Evolutionary conservation across 2,329 filamentous ascomycete species (phyloP).

Genomic region (Fusarium sublunatum): DNA sequence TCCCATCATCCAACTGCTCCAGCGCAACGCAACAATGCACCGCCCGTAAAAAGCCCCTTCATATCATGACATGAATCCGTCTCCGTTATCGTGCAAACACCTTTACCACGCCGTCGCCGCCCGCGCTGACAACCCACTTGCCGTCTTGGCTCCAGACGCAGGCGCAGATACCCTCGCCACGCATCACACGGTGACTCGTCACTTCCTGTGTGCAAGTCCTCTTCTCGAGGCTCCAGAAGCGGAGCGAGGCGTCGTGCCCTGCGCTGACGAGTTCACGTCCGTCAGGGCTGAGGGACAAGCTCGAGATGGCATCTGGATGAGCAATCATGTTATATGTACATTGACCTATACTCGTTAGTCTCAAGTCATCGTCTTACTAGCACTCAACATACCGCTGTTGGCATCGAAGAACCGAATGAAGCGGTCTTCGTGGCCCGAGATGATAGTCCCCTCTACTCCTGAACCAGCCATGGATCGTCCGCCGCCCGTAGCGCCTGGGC

Average conservation of each 20-base stretch:
- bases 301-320: slow-evolving; percentile 92
- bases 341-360: slow-evolving; percentile 75
- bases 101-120: slow-evolving; percentile 95
- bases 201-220: slow-evolving; percentile 95
- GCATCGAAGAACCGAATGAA: slow-evolving; percentile 98
- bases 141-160: slow-evolving; percentile 97
- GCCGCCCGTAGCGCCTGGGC: slow-evolving; percentile 82
- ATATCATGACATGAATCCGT: slow-evolving; percentile 20
- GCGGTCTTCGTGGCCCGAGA: slow-evolving; percentile 95
- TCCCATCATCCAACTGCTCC: slow-evolving; percentile 31
- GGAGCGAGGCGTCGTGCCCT: slow-evolving; percentile 92
- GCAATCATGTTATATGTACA: slow-evolving; percentile 99
- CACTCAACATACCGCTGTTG: slow-evolving; percentile 87
- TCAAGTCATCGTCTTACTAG: not conserved
- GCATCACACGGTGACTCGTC: slow-evolving; percentile 91
- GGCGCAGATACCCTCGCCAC: slow-evolving; percentile 92
- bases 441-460: slow-evolving; percentile 91
- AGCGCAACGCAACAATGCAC: slow-evolving; percentile 34
- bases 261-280: slow-evolving; percentile 94
- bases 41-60: slow-evolving; percentile 10
- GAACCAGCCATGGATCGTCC: slow-evolving; percentile 73
- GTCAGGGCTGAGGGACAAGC: slow-evolving; percentile 90
- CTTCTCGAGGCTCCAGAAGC: slow-evolving; percentile 98
- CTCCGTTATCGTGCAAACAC: slow-evolving; percentile 70
- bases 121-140: slow-evolving; percentile 91